Base-by-base conservation (phyloP, 2,329 filamentous ascomycete genomes). In the Capronia epimyces region DNA sequence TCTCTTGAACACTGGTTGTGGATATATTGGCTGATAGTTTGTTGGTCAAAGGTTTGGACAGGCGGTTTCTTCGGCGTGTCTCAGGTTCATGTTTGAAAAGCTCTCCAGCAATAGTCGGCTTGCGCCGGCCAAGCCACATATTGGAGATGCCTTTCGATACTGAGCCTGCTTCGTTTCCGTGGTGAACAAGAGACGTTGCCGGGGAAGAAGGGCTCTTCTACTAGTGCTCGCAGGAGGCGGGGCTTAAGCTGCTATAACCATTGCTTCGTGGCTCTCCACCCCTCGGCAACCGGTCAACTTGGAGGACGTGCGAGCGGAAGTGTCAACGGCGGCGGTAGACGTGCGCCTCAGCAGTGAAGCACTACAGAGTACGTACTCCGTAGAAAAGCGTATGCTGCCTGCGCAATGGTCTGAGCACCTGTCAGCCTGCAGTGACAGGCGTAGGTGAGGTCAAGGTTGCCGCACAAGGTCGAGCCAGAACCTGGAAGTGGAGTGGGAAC, bases 31-130 rank as follows among this genome's bases (percentile, higher is more conserved):
- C 49, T 8, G 46, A 39, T 12, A 50, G 31, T 25, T 53, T 60
- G 44, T 54, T 58, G 20, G 59, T 62, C 3, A 49, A 47, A 24
- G 59, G 59, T 43, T 62, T 62, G 3, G 59, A 62, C 25, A 62
- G 31, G n/a, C 58, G 58, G 21, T 60, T 56, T 40, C 58, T 48
- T n/a, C 56, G 52, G 36, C 53, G 56, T 39, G 52, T 20, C 27
- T 59, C 57, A n/a, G 47, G 34, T 39, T 55, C 51, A 18, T 41
- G 41, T 21, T 53, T 31, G 22, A 15, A 20, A 20, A 39, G n/a
- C 29, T 54, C 51, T 25, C 43, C 41, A 16, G 53, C 43, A 2
- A 47, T 25, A 29, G 24, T 44, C 9, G 55, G 51, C 41, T 55
- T 57, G n/a, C 55, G 41, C 21, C 42, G 49, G 37, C 43, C 49